phyloP scores from a whole-genome alignment of 2,329 filamentous ascomycete genomes.

The Neurospora sp. region DNA sequence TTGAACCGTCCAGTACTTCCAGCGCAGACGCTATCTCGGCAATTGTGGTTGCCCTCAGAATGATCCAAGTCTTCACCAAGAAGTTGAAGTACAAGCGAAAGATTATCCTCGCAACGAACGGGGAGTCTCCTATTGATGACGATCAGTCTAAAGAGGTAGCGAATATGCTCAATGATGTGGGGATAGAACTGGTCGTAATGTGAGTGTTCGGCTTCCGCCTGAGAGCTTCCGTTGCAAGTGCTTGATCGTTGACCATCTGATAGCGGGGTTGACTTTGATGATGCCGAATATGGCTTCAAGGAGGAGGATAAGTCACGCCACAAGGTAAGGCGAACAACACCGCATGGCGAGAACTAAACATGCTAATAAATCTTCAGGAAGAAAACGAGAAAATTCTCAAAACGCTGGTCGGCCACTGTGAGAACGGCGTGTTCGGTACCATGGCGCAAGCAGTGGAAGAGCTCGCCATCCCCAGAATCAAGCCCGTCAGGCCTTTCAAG shows the following conservation, averaged over 20 bases:
- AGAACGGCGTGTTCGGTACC: slow-evolving; percentile 66
- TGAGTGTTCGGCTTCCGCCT: slow-evolving; percentile 32
- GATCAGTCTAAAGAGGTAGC: slow-evolving; percentile 63
- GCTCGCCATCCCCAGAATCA: slow-evolving; percentile 66
- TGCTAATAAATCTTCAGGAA: slow-evolving; percentile 30
- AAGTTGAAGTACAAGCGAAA: slow-evolving; percentile 71
- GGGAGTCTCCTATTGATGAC: slow-evolving; percentile 58
- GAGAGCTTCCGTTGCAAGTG: not conserved
- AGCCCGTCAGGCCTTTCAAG: slow-evolving; percentile 63
- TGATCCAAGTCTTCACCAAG: slow-evolving; percentile 73
- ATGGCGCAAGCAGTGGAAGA: slow-evolving; percentile 77
- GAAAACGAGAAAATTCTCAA: slow-evolving; percentile 63
- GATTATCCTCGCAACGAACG: slow-evolving; percentile 82
- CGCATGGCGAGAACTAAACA: not conserved
- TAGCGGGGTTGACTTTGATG: slow-evolving; percentile 89
- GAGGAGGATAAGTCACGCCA: slow-evolving; percentile 69
- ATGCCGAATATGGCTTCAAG: slow-evolving; percentile 79
- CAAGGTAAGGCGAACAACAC: slow-evolving; percentile 44
- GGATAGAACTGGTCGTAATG: slow-evolving; percentile 72
- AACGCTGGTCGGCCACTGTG: slow-evolving; percentile 54
- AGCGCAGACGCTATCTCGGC: slow-evolving; percentile 80
- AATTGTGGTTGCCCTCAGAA: slow-evolving; percentile 72
- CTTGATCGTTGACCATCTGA: slow-evolving; percentile 1
- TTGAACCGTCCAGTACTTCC: slow-evolving; percentile 59
- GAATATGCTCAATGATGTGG: slow-evolving; percentile 61